Conservation (phyloP, 352 stramenopile genomes). For the Pythium volutum region DNA sequence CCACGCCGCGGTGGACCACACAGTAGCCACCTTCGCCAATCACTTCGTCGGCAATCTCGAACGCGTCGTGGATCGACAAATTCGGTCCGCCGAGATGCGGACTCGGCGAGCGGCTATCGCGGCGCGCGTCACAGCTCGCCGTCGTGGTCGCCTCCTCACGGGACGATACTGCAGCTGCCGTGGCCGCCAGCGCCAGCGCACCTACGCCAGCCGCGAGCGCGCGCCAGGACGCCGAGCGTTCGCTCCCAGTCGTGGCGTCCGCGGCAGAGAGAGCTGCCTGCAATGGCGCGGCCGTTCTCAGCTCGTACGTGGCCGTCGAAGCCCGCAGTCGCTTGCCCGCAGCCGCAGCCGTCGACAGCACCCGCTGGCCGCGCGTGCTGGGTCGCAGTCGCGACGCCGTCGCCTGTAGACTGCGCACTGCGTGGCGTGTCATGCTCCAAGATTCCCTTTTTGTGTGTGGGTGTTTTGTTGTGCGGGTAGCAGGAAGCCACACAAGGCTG, state of each 20-base stretch:
- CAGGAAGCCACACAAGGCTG: slow-evolving; percentile 12
- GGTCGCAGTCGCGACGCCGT: slow-evolving; percentile 2
- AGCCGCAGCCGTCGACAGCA: neutral
- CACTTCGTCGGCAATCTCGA: slow-evolving; percentile 78
- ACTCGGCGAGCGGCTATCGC: slow-evolving; percentile 4
- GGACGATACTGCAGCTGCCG: neutral
- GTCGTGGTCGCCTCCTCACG: neutral
- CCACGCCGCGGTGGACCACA: slow-evolving; percentile 66
- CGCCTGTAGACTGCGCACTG: slow-evolving; percentile 8
- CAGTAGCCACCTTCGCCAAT: slow-evolving; percentile 80
- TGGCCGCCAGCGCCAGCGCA: slow-evolving; percentile 11
- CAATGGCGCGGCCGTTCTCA: neutral
- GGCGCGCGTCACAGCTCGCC: slow-evolving; percentile 6
- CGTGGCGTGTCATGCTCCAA: slow-evolving; percentile 9
- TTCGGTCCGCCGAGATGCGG: slow-evolving; percentile 11
- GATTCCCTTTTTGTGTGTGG: neutral
- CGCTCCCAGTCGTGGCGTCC: neutral
- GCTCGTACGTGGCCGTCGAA: neutral
- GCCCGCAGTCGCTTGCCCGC: slow-evolving; percentile 17
- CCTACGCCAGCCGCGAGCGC: slow-evolving; percentile 15
- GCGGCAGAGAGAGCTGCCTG: neutral
- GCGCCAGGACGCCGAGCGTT: slow-evolving; percentile 11
- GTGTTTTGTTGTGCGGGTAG: neutral
- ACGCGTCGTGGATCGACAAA: slow-evolving; percentile 56
- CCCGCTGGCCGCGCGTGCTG: neutral